Evolutionary conservation across 2,329 filamentous ascomycete species (phyloP), one percentile per base, ranked within the genome.

Genomic region (Penicillium sp.): DNA sequence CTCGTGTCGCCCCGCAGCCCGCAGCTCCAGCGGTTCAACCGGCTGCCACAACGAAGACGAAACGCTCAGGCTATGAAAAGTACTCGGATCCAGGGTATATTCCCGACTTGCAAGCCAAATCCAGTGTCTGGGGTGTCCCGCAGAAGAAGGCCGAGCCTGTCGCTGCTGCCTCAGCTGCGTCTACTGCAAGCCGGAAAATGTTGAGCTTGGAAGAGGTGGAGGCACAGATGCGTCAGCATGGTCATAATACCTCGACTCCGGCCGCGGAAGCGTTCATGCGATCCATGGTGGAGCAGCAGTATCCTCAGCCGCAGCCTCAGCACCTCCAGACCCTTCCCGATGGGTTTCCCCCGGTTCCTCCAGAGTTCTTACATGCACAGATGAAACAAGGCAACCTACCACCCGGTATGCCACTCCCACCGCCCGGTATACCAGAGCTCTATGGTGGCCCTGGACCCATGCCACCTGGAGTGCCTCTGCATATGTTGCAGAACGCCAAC

Each of bases 141-240:
- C 74, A 57, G 60, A 71, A 58, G 63, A 74, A 68, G 54, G 50
- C 64, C 11, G 60, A 67, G 16, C 59, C 62, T 3, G 44, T 27
- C 14, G 46, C 53, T 19, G 58, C 55, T 31, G 25, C 27, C 8
- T 9, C 27, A 59, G 39, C 60, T 64, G n/a, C 68, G 74, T 10
- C 27, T 60, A 38, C 60, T 64, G n/a, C 68, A 74, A 39, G 62
- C 78, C 35, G 83, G 63, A 96, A 91, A 75, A 86, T 96, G 73
- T 85, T 99, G 87, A 97, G 89, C 63, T 71, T 99, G 64, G 93
- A 97, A 68, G 93, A 99, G 74, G 91, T 99, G 16, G 93, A 99
- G 73, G 92, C 92, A 46, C 85, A 89, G 56, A 91, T 99, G 86
- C 83, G 88, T 52, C 78, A 81, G 29, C 86, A 91, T 59, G 73